Evolutionary conservation across 2,329 filamentous ascomycete species (phyloP).

Genomic region (Alternaria gansuensis): DNA sequence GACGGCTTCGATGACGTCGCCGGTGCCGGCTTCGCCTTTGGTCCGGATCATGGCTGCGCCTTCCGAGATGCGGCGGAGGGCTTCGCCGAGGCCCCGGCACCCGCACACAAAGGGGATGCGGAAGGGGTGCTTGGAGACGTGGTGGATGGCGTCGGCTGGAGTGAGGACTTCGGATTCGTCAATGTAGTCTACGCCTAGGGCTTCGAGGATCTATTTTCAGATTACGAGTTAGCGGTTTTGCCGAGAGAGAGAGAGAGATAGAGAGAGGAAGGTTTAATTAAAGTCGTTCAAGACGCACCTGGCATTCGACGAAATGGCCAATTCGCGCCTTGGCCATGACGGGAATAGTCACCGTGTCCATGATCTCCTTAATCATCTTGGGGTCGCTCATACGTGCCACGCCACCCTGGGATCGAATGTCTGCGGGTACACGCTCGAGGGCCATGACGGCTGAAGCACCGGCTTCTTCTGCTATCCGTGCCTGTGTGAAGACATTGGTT

Average conservation of each 20-base stretch:
- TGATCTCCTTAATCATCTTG: conserved; percentile 92
- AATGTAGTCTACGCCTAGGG: conserved; percentile 95
- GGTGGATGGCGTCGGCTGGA: conserved; percentile 86
- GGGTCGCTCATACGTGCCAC: conserved; percentile 98
- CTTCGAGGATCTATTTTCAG: conserved; percentile 79
- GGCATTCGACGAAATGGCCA: conserved; percentile 97
- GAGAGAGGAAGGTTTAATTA: background rate
- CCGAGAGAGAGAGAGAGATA: background rate
- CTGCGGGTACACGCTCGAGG: conserved; percentile 94
- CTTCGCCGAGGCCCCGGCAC: conserved; percentile 93
- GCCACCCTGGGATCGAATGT: conserved; percentile 91
- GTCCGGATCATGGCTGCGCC: conserved; percentile 99
- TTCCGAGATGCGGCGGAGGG: conserved; percentile 86
- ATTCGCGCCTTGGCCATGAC: conserved; percentile 99
- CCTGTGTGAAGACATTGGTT: conserved; percentile 58
- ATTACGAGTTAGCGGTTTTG: background rate
- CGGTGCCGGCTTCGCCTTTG: conserved; percentile 96
- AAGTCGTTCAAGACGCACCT: conserved; percentile 58
- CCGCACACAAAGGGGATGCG: conserved; percentile 93
- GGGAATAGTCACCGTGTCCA: conserved; percentile 92
- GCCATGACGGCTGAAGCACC: conserved; percentile 98
- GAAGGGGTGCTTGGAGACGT: conserved; percentile 89
- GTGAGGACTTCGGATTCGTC: conserved; percentile 98
- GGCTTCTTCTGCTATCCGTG: conserved; percentile 95
- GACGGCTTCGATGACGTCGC: conserved; percentile 95